phyloP scores from a whole-genome alignment of 495 filamentous ascomycete species.

The Haplographium delicatum region DNA sequence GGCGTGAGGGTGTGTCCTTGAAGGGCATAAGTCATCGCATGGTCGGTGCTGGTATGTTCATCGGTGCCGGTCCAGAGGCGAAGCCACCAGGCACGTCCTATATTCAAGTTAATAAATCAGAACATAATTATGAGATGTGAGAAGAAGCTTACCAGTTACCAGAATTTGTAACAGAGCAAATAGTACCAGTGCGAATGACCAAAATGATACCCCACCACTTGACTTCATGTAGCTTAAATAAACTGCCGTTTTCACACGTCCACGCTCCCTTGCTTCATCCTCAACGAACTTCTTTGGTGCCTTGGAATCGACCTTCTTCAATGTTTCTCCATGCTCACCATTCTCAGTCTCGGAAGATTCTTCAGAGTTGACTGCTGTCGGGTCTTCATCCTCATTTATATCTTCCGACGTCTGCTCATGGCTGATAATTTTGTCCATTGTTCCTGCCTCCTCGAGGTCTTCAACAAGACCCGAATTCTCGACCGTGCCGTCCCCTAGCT shows the following conservation, averaged over 20 bases:
- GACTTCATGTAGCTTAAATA: constrained; percentile 61
- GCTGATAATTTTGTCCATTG: constrained; percentile 53
- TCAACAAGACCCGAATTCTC: constrained; percentile 54
- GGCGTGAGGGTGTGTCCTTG: constrained; percentile 36
- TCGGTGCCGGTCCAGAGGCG: constrained; percentile 58
- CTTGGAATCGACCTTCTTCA: constrained; percentile 37
- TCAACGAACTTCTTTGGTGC: constrained; percentile 61
- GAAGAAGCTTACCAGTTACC: constrained; percentile 38
- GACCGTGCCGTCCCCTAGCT: constrained; percentile 61
- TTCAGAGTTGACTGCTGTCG: constrained; percentile 44
- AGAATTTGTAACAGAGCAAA: constrained; percentile 48
- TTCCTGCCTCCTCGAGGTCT: constrained; percentile 44
- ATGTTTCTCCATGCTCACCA: constrained; percentile 22
- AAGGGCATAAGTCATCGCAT: constrained; percentile 19
- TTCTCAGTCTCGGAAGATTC: constrained; percentile 20
- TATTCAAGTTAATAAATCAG: constrained; percentile 5
- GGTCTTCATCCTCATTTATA: constrained; percentile 38
- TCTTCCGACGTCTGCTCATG: constrained; percentile 43
- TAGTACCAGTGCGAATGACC: constrained; percentile 47
- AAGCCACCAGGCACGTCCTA: constrained; percentile 60
- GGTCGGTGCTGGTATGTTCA: constrained; percentile 24
- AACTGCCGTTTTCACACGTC: constrained; percentile 54
- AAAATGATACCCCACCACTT: constrained; percentile 60
- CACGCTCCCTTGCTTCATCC: constrained; percentile 64
- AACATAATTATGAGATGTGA: not conserved